Base-by-base conservation (phyloP, 352 stramenopile species). In the Phytophthora fragariae region DNA sequence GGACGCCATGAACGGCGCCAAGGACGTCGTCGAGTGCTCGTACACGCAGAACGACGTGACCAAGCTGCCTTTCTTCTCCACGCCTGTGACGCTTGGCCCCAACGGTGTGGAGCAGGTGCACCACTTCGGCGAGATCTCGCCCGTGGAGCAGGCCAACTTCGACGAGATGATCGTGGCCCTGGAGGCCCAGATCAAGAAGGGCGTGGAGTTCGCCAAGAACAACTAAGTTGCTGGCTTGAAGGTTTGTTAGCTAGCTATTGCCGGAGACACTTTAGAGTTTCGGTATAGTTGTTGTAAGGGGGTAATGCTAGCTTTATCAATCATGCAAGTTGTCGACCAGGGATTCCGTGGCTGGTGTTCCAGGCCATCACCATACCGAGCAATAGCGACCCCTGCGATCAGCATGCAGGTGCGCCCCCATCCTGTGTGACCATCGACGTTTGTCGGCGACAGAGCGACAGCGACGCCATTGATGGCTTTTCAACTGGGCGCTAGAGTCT, bases 41-140 rank as follows among this genome's bases (percentile, higher is more conserved):
- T 99, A 97, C 82, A 98, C 99, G 47, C 86, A 99, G 81, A 99
- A 98, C 80, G 77, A 91, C 80, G 85, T 99, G 65, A 99, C 97
- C 19, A 93, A 97, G 70, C 86, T 98, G 62, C 84, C 89, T 14
- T 99, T 98, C 86, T 99, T 99, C 92, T 95, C 91, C 49, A 96
- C 90, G 57, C 97, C 96, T 24, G 93, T 98, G 70, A 98, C 95
- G 65, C 97, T 99, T 73, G 98, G 97, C 69, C 93, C 92, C 66
- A 96, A 99, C 80, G 98, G 98, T 70, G 94, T 99, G 27, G 93
- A 98, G 80, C 81, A 99, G 73, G 88, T 99, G 71, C 86, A 98
- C 73, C 79, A 89, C 52, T 98, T 98, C 69, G 97, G 97, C 67
- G 83, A 94, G 46, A 79, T 97, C 57, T 95, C 88, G 61, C 62